These are phyloP conservation scores for Chlorella sp. DNA, from an alignment of 139 green algal genomes.

Conservation along the genomic window DNA sequence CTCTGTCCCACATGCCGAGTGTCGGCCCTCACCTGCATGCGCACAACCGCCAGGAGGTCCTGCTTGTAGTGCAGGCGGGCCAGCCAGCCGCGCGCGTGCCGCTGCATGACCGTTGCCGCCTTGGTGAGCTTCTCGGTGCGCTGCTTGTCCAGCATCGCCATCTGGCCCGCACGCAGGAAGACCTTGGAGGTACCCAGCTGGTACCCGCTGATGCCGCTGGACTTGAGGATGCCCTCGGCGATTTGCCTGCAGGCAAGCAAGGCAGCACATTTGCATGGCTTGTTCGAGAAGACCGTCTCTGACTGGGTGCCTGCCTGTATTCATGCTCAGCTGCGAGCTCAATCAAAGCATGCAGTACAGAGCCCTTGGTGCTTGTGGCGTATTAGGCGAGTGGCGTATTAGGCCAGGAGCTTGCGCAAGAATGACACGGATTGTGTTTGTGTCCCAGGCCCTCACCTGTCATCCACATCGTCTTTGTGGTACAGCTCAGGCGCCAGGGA, in stretches of 20 bases:
- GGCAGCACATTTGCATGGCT: too few species aligned
- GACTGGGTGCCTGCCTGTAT: too few species aligned
- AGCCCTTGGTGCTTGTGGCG: too few species aligned
- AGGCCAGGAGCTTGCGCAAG: too few species aligned
- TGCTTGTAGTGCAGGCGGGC: conserved; percentile 22
- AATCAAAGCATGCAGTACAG: too few species aligned
- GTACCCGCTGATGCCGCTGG: conserved; percentile 37
- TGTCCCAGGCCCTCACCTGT: too few species aligned
- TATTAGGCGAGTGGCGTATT: too few species aligned
- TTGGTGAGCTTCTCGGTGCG: conserved; percentile 79
- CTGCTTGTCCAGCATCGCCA: conserved; percentile 90
- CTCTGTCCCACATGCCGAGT: too few species aligned
- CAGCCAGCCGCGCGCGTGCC: conserved; percentile 51
- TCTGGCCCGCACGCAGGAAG: conserved; percentile 81
- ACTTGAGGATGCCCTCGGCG: conserved; percentile 20
- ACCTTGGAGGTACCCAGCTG: conserved; percentile 85
- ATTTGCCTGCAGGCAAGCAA: conserved; percentile 12
- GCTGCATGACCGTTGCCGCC: conserved; percentile 74
- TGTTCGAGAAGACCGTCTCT: too few species aligned
- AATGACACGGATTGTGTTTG: too few species aligned
- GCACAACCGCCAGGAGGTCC: conserved; percentile 7
- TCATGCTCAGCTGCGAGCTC: too few species aligned
- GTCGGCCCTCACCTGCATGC: conserved; percentile 25
- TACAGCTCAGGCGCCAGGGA: conserved; percentile 59
- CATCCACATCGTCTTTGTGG: conserved; percentile 38